Evolutionary conservation across 805 yeast species (phyloP).

Genomic region (Starmerella riodocensis): DNA sequence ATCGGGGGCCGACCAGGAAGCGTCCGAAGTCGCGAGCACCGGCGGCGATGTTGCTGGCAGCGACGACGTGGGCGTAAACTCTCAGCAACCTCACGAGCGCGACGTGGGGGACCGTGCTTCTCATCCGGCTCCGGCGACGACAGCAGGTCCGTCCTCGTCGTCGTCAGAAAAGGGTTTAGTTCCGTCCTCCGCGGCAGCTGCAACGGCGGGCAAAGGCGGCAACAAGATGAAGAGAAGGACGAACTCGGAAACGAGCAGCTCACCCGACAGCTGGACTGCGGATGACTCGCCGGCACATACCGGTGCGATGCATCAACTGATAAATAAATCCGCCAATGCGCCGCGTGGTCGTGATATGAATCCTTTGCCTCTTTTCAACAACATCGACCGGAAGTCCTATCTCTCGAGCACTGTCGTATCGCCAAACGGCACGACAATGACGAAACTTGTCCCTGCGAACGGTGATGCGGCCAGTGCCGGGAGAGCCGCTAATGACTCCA

Average conservation of each 20-base stretch:
- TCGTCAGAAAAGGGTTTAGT: no score
- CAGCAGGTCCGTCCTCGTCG: no score
- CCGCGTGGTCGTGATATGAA: constrained; percentile 29
- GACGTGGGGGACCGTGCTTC: neutral
- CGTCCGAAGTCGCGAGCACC: no score
- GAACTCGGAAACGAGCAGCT: neutral
- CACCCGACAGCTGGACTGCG: constrained; percentile 7
- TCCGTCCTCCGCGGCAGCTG: no score
- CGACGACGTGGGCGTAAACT: no score
- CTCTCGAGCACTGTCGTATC: constrained; percentile 74
- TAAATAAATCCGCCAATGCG: constrained; percentile 1
- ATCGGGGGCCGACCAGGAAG: neutral
- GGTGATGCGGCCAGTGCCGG: neutral
- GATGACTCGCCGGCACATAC: constrained; percentile 1
- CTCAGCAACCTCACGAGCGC: no score
- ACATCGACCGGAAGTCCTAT: constrained; percentile 79
- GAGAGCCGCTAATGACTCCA: neutral
- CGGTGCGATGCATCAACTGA: constrained; percentile 10
- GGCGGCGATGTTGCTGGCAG: neutral
- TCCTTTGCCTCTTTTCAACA: constrained; percentile 83
- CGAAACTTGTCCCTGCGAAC: constrained; percentile 76
- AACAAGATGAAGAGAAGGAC: no score
- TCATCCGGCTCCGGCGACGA: no score
- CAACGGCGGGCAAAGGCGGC: no score
- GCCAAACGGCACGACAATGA: constrained; percentile 83